Evolutionary conservation across 495 filamentous ascomycete genomes (phyloP), one percentile per base, ranked within the genome.

Genomic region (Talaromyces trachyspermus): DNA sequence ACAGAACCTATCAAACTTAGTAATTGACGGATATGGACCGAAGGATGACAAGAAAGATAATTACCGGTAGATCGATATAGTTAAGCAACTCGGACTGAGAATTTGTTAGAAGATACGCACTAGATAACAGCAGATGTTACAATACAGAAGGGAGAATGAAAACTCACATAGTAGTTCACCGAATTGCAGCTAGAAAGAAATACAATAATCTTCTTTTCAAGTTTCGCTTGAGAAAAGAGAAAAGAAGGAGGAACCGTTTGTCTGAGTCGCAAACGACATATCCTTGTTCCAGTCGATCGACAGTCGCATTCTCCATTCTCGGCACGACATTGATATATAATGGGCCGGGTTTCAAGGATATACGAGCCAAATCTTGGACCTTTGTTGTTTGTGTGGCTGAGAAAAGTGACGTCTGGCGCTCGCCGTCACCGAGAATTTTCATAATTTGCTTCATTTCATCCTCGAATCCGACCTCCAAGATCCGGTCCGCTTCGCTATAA

Each of bases 311-410:
- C 56, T 87, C 82, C 64, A 89, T 85, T 35, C 69, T 62, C 57
- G 86, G 70, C 62, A 94, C 88, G 32, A 95, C 89, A 57, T 96
- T 95, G 71, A 96, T 95, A 60, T 97, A 98, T 6, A 98, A 73
- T 0, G 92, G 92, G 3, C 94, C 90, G 1, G 91, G 84, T 24
- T 86, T 78, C 22, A 98, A 78, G 3, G 92, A 97, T 59, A 98
- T 95, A 32, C 92, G 76, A 5, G 92, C 92, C 19, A 98, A 69
- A 63, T 98, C 92, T 62, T 97, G 91, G 51, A 98, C 94, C 64
- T 97, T 97, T 40, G 94, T 97, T 2, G 94, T 98, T 60, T 97
- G 92, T 0, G 92, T 98, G 8, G 92, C 92, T 18, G 88, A 95
- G 74, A 98, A 98, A 9, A 98, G 80, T 82, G 94, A 89, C 0